These are phyloP conservation scores for Lactarius hengduanensis DNA, from an alignment of 768 basidiomycete genomes.

Conservation along the genomic window DNA sequence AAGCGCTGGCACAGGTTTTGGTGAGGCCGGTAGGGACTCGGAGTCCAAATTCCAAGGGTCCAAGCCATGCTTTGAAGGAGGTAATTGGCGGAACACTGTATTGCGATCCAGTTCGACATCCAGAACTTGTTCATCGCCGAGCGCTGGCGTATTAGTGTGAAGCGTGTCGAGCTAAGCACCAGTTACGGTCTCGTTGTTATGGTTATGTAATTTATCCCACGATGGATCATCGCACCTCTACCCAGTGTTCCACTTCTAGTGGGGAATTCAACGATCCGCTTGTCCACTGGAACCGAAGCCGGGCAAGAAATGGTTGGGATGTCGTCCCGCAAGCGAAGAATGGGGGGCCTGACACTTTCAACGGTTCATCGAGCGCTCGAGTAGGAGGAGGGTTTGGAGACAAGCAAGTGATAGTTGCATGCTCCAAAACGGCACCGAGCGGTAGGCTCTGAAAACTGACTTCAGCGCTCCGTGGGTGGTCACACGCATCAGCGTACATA, in stretches of 20 bases:
- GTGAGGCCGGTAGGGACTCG: neutral
- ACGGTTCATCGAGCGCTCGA: slow-evolving; percentile 35
- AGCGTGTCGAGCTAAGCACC: slow-evolving; percentile 44
- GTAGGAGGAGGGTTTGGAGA: slow-evolving; percentile 40
- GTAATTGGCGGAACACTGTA: slow-evolving; percentile 39
- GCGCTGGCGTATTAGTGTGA: slow-evolving; percentile 37
- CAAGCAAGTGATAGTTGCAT: slow-evolving; percentile 38
- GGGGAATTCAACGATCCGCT: slow-evolving; percentile 42
- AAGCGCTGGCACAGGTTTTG: slow-evolving; percentile 1
- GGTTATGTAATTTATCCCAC: neutral
- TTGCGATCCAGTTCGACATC: slow-evolving; percentile 49
- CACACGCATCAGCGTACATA: slow-evolving; percentile 32
- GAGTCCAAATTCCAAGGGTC: slow-evolving; percentile 22
- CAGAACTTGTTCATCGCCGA: slow-evolving; percentile 51
- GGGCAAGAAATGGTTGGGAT: slow-evolving; percentile 32
- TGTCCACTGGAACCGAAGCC: slow-evolving; percentile 44
- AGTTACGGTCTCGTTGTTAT: neutral
- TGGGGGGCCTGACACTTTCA: slow-evolving; percentile 39
- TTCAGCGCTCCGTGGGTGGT: slow-evolving; percentile 2
- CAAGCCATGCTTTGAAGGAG: slow-evolving; percentile 18
- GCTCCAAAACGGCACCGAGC: slow-evolving; percentile 36
- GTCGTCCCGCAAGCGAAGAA: slow-evolving; percentile 32
- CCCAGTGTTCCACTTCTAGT: slow-evolving; percentile 51
- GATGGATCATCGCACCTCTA: slow-evolving; percentile 41
- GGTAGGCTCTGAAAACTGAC: slow-evolving; percentile 36